phyloP scores from a whole-genome alignment of 148 eudicot species.

The Salicornia ramosissima region DNA sequence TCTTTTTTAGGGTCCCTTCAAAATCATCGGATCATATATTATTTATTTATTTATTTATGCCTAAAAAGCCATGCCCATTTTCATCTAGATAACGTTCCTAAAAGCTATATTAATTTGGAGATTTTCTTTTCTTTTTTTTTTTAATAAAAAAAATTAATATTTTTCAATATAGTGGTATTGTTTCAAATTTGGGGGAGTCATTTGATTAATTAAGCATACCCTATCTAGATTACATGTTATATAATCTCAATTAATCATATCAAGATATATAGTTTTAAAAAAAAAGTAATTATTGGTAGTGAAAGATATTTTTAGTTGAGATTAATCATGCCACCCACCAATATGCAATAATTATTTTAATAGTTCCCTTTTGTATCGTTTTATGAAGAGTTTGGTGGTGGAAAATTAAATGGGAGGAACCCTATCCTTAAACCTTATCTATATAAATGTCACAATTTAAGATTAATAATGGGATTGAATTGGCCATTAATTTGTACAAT shows the following conservation, averaged over 20 bases:
- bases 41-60: too few relatives aligned
- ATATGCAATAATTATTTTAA: not conserved
- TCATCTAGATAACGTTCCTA: slow-evolving; percentile 25
- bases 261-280: not conserved
- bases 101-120: slow-evolving; percentile 4
- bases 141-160: not conserved
- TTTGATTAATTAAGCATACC: not conserved
- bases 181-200: slow-evolving; percentile 19
- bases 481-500: slow-evolving; percentile 1
- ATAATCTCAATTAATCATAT: not conserved
- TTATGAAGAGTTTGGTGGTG: slow-evolving; percentile 22
- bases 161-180: slow-evolving; percentile 15
- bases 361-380: not conserved
- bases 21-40: slow-evolving; percentile 11
- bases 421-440: slow-evolving; percentile 23
- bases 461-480: slow-evolving; percentile 1
- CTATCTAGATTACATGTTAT: not conserved
- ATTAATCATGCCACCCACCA: slow-evolving; percentile 5
- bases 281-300: not conserved
- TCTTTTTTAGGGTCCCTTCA: slow-evolving; percentile 12
- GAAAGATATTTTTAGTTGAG: not conserved
- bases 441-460: too few relatives aligned
- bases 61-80: slow-evolving; percentile 26
- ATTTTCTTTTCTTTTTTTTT: slow-evolving; percentile 9
- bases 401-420: slow-evolving; percentile 19